Conservation (phyloP, 2,329 filamentous ascomycete species). For the Cordyceps fumosorosea region DNA sequence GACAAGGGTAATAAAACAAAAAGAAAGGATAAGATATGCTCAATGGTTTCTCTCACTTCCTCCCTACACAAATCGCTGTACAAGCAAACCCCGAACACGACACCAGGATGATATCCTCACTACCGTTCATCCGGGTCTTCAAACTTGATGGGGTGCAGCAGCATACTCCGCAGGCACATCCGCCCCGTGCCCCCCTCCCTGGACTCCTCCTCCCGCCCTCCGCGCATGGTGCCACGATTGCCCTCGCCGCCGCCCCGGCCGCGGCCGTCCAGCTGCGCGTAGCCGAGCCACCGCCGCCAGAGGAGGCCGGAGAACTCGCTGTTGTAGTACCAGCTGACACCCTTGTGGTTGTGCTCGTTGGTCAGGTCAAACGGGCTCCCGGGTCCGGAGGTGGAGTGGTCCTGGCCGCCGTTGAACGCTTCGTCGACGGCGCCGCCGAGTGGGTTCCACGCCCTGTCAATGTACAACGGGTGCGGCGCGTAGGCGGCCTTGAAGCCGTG, state of each 20-base stretch:
- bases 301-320: conserved; percentile 69
- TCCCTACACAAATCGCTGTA: neutral
- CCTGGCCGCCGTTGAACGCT: conserved; percentile 73
- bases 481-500: conserved; percentile 74
- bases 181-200: conserved; percentile 46
- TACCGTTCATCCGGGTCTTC: conserved; percentile 42
- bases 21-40: neutral
- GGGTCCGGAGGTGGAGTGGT: conserved; percentile 56
- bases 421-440: conserved; percentile 56
- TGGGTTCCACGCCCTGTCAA: conserved; percentile 69
- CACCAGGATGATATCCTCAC: neutral
- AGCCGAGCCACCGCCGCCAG: conserved; percentile 71
- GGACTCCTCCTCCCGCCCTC: conserved; percentile 47
- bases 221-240: conserved; percentile 40
- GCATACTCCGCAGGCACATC: conserved; percentile 73
- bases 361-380: conserved; percentile 61
- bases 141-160: conserved; percentile 75
- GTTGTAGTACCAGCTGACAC: conserved; percentile 81
- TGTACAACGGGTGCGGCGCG: conserved; percentile 74
- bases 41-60: neutral
- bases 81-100: neutral
- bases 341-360: conserved; percentile 77
- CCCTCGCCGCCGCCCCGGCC: conserved; percentile 42
- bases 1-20: neutral
- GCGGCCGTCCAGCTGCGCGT: conserved; percentile 45